A percentile compares a stretch with the other conserved stretches of the same genome.
Evolutionary conservation across 441 rosid genomes (phyloP).

Genomic region (Raphanus hybrid): DNA sequence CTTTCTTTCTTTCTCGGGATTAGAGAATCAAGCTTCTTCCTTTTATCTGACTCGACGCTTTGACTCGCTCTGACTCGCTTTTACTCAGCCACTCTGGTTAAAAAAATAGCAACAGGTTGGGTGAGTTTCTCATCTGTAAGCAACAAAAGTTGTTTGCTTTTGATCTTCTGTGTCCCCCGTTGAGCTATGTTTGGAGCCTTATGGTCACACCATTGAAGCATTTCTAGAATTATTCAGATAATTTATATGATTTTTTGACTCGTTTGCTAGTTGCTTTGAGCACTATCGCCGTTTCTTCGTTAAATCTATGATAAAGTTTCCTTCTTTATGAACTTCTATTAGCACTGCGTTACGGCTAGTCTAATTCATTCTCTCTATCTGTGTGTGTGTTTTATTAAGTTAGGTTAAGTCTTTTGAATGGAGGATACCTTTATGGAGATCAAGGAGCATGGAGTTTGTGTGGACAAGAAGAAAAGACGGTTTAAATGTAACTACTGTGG

Average conservation of each 20-base stretch:
- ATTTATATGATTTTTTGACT: background rate
- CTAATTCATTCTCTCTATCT: slow-evolving; percentile 7
- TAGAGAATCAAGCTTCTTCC: background rate
- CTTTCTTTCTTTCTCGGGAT: no score
- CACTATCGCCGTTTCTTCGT: no score
- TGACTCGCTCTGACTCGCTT: slow-evolving; percentile 8
- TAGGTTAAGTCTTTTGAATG: slow-evolving; percentile 36
- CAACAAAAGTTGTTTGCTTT: slow-evolving; percentile 10
- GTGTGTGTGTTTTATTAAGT: background rate
- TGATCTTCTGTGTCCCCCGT: background rate
- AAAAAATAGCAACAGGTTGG: background rate
- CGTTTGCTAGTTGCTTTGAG: background rate
- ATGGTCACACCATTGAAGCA: background rate
- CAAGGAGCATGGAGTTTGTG: slow-evolving; percentile 46
- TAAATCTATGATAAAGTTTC: no score
- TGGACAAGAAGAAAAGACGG: slow-evolving; percentile 38
- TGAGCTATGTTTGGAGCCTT: background rate
- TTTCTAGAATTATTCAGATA: background rate
- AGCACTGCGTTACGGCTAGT: background rate
- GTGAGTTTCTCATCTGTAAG: background rate
- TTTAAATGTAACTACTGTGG: slow-evolving; percentile 36
- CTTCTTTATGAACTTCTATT: background rate
- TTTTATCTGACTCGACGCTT: background rate
- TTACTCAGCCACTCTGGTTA: slow-evolving; percentile 20
- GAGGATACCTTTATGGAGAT: slow-evolving; percentile 33